Evolutionary conservation across 108 stramenopile species (phyloP), one percentile per base, ranked within the genome.

Genomic region (Epithemia pelagica): DNA sequence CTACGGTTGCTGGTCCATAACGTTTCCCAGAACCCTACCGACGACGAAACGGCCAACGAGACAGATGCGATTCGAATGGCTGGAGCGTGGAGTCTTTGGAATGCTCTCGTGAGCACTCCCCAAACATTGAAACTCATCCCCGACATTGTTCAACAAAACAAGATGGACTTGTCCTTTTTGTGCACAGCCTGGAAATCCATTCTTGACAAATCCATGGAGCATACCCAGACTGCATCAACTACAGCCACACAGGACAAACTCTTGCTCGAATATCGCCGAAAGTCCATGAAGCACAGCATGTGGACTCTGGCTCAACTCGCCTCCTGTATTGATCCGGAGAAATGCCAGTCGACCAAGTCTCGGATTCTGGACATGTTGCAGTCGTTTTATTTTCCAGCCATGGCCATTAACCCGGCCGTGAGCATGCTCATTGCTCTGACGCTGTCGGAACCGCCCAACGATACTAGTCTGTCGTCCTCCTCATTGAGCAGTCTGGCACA

Each of bases 41-140:
- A n/a, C 1, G n/a, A 37, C 62, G 37, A 23, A 24, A 32, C 24
- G 18, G n/a, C 1, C 37, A 63, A 21, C 2, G n/a, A n/a, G n/a
- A n/a, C n/a, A n/a, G 32, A 33, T 25, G 20, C 30, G 23, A 24
- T 32, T 32, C 10, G 10, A 10, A 46, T 15, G 59, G 60, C 62
- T 22, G 87, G 88, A 21, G 81, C 76, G 0, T 90, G 91, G 91
- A 88, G 85, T 71, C 58, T 92, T 23, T 67, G 89, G 46, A 85
- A 92, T 61, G 86, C 85, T 30, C 61, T 89, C 19, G 74, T 85
- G 21, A 67, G 58, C 31, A 75, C 70, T 52, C 62, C 79, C 30
- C 30, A 55, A 56, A 51, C 66, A 30, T 26, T 59, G 7, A 52
- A 58, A 58, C 71, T 60, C 26, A 30, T 63, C 15, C 54, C 61